Evolutionary conservation across 2,329 filamentous ascomycete genomes (phyloP), one percentile per base, ranked within the genome.

Genomic region (Fusarium napiforme): DNA sequence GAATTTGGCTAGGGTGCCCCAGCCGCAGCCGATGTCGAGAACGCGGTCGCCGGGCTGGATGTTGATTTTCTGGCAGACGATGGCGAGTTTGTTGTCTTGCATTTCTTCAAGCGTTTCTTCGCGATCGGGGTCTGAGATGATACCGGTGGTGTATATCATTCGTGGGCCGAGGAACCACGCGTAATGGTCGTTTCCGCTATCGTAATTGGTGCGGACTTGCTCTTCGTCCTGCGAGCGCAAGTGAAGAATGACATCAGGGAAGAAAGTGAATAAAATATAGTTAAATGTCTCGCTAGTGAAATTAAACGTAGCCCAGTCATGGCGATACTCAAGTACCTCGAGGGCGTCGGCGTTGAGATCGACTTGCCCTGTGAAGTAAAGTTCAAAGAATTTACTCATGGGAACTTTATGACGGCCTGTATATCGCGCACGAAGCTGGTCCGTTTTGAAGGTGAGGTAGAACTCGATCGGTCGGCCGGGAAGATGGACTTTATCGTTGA

Each of bases 161-260:
- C 95, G 94, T 70, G 95, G 95, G 70, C 96, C 95, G 67, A 98
- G 89, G 87, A 98, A 98, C 94, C 94, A 98, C 80, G 90, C 92
- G 86, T 98, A 98, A 85, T 97, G 97, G 83, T 98, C 95, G 81
- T 98, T 95, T 79, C 95, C 95, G 76, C 93, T 92, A 87, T 98
- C 95, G 84, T 98, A 98, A 86, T 97, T 95, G 82, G 94, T 93
- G 79, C 95, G 93, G 58, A 98, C 94, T 85, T 98, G 95, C 84
- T 98, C 95, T 88, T 97, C 95, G 78, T 98, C 95, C 84, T 97
- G 95, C 60, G 93, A 94, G 58, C 93, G 90, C 74, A 93, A 93
- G 86, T 97, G 95, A 86, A 97, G 90, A 76, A 97, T 90, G 72
- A 96, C 89, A 82, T 97, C 95, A 47, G 93, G 93, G 71, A 95